These are phyloP conservation scores for Hippophae gyantsensis DNA, from an alignment of 306 rosid genomes.

Conservation along the genomic window DNA sequence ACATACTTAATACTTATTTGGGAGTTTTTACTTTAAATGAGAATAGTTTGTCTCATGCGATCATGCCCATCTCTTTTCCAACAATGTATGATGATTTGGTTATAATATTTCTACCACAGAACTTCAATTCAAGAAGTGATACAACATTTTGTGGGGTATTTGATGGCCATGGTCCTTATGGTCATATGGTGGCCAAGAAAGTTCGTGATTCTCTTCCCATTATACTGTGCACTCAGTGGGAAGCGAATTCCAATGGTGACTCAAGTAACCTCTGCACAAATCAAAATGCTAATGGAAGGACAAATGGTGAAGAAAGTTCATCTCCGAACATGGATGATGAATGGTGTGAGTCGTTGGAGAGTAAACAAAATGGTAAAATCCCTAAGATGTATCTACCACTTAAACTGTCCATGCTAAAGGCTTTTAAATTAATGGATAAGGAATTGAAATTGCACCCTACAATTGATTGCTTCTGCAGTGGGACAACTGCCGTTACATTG, in stretches of 20 bases:
- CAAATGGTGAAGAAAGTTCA: conserved; percentile 19
- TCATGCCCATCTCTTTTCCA: not conserved
- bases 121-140: conserved; percentile 31
- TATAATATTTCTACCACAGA: conserved; percentile 18
- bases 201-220: conserved; percentile 43
- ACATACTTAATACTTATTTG: too few species aligned
- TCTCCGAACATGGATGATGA: conserved; percentile 31
- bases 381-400: conserved; percentile 36
- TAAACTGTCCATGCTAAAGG: conserved; percentile 29
- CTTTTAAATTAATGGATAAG: conserved; percentile 46
- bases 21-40: too few species aligned
- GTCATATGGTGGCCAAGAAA: conserved; percentile 45
- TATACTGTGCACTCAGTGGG: conserved; percentile 34
- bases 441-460: conserved; percentile 35
- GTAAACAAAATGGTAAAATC: conserved; percentile 20
- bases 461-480: conserved; percentile 52
- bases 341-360: conserved; percentile 23
- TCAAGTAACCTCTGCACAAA: conserved; percentile 10
- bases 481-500: conserved; percentile 38
- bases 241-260: conserved; percentile 21
- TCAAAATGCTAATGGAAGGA: conserved; percentile 10
- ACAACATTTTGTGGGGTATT: conserved; percentile 46
- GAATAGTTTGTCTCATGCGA: not conserved
- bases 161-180: conserved; percentile 53
- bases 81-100: conserved; percentile 11